Evolutionary conservation across 2,329 filamentous ascomycete species (phyloP).

Genomic region (Xylariaceae sp.): DNA sequence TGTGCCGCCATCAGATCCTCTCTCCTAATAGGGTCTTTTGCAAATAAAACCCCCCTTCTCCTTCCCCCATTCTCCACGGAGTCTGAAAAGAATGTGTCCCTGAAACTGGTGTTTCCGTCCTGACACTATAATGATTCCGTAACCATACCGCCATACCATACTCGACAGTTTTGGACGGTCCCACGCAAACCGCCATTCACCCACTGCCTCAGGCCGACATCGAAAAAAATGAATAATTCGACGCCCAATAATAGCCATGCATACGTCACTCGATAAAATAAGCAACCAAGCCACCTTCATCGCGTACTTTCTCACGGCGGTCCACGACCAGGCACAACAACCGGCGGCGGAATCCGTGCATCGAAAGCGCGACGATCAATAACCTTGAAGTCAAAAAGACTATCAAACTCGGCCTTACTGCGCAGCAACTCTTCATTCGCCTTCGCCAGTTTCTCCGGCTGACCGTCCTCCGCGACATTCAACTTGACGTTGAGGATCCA

Average conservation of each 20-base stretch:
- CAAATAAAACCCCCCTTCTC: too few species aligned
- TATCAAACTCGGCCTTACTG: slow-evolving; percentile 65
- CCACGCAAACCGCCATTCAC: too few species aligned
- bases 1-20: background rate
- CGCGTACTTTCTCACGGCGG: slow-evolving; percentile 2
- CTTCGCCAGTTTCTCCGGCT: slow-evolving; percentile 53
- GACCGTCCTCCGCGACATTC: slow-evolving; percentile 51
- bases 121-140: too few species aligned
- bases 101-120: too few species aligned
- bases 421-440: slow-evolving; percentile 47
- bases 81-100: too few species aligned
- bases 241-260: background rate
- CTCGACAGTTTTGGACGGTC: too few species aligned
- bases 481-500: slow-evolving; percentile 54
- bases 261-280: background rate
- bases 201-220: too few species aligned
- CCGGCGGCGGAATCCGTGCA: slow-evolving; percentile 28
- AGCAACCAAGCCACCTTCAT: background rate
- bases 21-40: background rate
- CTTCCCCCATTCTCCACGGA: too few species aligned
- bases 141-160: too few species aligned
- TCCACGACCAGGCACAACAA: slow-evolving; percentile 13
- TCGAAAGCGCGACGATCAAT: slow-evolving; percentile 49
- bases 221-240: too few species aligned
- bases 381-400: slow-evolving; percentile 76